Base-by-base conservation (phyloP, 768 basidiomycete species). In the Lactarius tabidus region DNA sequence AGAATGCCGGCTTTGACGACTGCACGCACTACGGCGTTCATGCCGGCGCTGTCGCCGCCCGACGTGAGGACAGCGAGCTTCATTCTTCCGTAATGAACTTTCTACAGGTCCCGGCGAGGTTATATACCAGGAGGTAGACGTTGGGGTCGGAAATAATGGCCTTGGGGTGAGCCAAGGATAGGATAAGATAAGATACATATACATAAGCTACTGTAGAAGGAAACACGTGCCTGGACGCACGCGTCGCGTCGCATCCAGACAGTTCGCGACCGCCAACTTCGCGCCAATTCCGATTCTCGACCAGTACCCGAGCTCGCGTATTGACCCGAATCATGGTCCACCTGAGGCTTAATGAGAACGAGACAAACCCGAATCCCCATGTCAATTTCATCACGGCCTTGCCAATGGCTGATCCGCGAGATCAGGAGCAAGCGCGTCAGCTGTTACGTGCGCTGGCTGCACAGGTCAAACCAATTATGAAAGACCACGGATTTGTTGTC, bases 21-120 rank as follows among this genome's bases (percentile, higher is more conserved):
- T 0, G 95, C 84, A 70, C 97, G 91, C 59, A 99, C 96, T 62
- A 87, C 92, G 36, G 94, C 93, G 74, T 96, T 95, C 93, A 95
- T 93, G 72, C 97, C 97, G 59, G 97, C 95, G 77, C 91, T 93
- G 81, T 99, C 97, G 73, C 97, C 96, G 54, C 96, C 97, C 2
- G 90, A 92, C 1, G 97, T 99, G 69, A 98, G 85, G 57, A 96
- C 89, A 1, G 95, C 96, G 74, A 97, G 84, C 80, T 93, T 95
- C 87, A 95, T 93, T 57, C 60, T 71, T 58, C 17, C 33, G 43
- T 62, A 6, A 2, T 51, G 17, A 6, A 33, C 17, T 20, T 38
- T 33, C n/a, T 20, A 18, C 62, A 61, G 15, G 28, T n/a, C 23
- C 57, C 55, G 18, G 41, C 23, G 35, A 60, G 33, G 23, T 35